A percentile compares a stretch with the other conserved stretches of the same genome.
phyloP scores from a whole-genome alignment of 345 rosid genomes.

The Iberis pinnata region DNA sequence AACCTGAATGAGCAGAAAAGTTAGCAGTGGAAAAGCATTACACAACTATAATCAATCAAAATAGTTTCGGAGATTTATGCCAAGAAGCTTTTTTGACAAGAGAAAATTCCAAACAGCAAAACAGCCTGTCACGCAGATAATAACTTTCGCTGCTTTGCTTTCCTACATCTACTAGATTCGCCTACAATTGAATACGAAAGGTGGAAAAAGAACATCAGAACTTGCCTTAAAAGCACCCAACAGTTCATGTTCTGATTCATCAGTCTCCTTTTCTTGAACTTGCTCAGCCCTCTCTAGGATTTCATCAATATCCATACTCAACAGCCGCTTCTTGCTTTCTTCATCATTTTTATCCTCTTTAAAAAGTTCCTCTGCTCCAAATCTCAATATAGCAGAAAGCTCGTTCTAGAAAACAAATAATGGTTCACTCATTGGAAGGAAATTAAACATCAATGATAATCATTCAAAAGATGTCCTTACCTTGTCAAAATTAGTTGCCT shows the following conservation, averaged over 20 bases:
- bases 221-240: conserved; percentile 96
- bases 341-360: conserved; percentile 96
- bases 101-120: not conserved
- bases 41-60: conserved; percentile 2
- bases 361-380: conserved; percentile 97
- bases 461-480: conserved; percentile 35
- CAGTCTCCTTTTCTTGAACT: conserved; percentile 78
- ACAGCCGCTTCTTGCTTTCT: conserved; percentile 84
- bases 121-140: not conserved
- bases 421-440: not conserved
- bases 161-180: conserved; percentile 13
- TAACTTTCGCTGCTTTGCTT: not conserved
- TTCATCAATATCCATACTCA: conserved; percentile 96
- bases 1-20: conserved; percentile 46
- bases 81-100: not conserved
- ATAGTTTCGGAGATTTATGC: not conserved
- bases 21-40: conserved; percentile 10
- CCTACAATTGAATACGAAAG: conserved; percentile 3
- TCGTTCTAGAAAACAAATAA: conserved; percentile 54
- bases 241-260: conserved; percentile 63
- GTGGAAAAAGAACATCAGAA: conserved; percentile 1
- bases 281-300: conserved; percentile 96
- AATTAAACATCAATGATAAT: not conserved
- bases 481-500: conserved; percentile 84
- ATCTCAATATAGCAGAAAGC: conserved; percentile 93